Conservation (phyloP, 768 basidiomycete species). For the Rhizopogon salebrosus region DNA sequence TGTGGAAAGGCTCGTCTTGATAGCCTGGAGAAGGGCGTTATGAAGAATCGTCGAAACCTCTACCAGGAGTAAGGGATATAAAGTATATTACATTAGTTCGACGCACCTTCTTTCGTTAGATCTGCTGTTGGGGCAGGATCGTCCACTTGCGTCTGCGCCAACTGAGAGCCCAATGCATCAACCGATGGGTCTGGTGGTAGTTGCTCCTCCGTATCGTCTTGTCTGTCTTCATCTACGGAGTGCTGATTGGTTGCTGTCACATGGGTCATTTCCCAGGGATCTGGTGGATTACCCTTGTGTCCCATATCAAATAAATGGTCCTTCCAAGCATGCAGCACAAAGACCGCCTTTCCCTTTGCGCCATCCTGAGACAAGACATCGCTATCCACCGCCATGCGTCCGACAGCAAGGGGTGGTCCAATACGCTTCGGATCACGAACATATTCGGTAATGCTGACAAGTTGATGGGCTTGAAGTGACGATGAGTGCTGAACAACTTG, state of each 20-base stretch:
- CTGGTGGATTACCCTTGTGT: background rate
- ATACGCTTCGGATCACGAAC: constrained; percentile 25
- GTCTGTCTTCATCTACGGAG: constrained; percentile 2
- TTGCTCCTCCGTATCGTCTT: background rate
- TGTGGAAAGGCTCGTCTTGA: constrained; percentile 43
- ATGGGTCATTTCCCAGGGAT: constrained; percentile 18
- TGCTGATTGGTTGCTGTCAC: constrained; percentile 20
- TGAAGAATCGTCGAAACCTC: constrained; percentile 43
- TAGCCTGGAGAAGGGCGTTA: constrained; percentile 60
- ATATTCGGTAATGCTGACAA: constrained; percentile 61
- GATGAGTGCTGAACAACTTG: constrained; percentile 55
- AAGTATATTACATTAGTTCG: background rate
- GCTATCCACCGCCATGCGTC: constrained; percentile 57
- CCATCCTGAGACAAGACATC: constrained; percentile 39
- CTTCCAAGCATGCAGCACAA: constrained; percentile 69
- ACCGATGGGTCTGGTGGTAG: background rate
- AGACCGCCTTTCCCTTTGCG: constrained; percentile 75
- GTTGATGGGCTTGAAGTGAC: constrained; percentile 37
- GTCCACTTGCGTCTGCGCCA: constrained; percentile 36
- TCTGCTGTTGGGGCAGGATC: background rate
- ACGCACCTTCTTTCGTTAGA: background rate
- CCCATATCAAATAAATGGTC: constrained; percentile 30
- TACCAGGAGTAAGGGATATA: background rate
- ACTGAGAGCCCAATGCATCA: background rate
- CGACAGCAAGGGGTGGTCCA: constrained; percentile 65